Evolutionary conservation across 805 yeast genomes (phyloP), one percentile per base, ranked within the genome.

Genomic region (Candida dendrica): DNA sequence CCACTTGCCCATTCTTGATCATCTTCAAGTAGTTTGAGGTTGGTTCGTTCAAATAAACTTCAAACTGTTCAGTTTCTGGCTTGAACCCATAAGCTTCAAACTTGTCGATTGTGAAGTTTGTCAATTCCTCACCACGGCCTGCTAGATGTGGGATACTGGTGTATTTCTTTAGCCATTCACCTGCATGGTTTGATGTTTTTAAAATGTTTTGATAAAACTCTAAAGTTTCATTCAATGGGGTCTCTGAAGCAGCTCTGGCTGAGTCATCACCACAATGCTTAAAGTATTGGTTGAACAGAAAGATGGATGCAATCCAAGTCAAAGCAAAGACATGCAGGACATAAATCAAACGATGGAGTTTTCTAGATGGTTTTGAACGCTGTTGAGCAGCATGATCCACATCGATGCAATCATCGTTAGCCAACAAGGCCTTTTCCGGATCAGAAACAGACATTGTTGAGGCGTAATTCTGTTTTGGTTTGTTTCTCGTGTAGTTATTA

Each of bases 11-110:
- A 27, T 37, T 34, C 5, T 50, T 41, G 27, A 77, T 45, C 22
- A 84, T 56, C 14, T 62, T 61, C 42, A 84, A 66, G 2, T 74
- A 58, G 55, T 75, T 76, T 36, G 72, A 76, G 13, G 69, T 58
- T 2, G 91, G 93, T 50, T 76, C 75, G 52, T 81, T 79, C 44
- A 83, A 61, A 49, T 71, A 80, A n/a, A 79, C 72, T 42, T 81
- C 76, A 51, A 76, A 82, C 7, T 74, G 61, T 48, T 77, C 86
- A 40, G 80, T 64, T 22, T 60, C 62, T 6, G 79, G 58, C 29
- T 66, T 60, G 43, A 81, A 60, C 1, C 91, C 91, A 51, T 66
- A 82, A 48, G 77, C 81, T 39, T 65, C 69, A 50, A 79, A 77
- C 59, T 77, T 75, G 14, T 61, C 65, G 22, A 66, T 64, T 3